Evolutionary conservation across 176 grass and related monocot genomes (phyloP).

Genomic region (Rhipidocladum racemiflorum): DNA sequence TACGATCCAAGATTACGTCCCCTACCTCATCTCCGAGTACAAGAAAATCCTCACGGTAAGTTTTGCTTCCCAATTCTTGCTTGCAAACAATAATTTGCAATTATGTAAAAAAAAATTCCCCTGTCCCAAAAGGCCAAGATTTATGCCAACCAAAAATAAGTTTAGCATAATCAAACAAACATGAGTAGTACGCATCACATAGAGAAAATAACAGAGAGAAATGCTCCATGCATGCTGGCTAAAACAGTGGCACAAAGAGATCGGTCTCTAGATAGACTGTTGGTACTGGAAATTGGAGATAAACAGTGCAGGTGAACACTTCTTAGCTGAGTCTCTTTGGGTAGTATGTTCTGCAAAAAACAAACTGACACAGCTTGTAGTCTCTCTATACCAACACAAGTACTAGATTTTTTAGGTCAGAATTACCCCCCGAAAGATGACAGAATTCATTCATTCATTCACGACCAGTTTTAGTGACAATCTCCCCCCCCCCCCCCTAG

Average conservation of each 20-base stretch:
- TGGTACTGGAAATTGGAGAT: background rate
- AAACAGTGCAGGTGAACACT: background rate
- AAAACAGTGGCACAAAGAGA: background rate
- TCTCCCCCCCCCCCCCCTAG: too few species aligned
- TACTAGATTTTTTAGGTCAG: background rate
- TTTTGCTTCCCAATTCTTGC: background rate
- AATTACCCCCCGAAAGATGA: background rate
- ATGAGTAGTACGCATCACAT: background rate
- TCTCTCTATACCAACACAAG: background rate
- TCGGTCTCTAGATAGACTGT: constrained; percentile 7
- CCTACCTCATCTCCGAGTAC: constrained; percentile 68
- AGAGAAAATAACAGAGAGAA: background rate
- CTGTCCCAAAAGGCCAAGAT: background rate
- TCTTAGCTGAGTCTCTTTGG: background rate
- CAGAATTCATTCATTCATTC: background rate
- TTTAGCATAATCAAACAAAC: background rate
- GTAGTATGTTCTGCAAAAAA: background rate
- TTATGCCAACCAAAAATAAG: background rate
- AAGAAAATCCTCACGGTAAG: constrained; percentile 57
- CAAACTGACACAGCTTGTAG: background rate
- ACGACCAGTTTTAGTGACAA: background rate
- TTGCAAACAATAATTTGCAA: background rate
- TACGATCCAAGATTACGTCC: constrained; percentile 63
- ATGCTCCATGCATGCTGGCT: background rate
- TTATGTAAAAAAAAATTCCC: background rate